Evolutionary conservation across 177 flowering plant species (phyloP).

Genomic region (Vitis hybrid): DNA sequence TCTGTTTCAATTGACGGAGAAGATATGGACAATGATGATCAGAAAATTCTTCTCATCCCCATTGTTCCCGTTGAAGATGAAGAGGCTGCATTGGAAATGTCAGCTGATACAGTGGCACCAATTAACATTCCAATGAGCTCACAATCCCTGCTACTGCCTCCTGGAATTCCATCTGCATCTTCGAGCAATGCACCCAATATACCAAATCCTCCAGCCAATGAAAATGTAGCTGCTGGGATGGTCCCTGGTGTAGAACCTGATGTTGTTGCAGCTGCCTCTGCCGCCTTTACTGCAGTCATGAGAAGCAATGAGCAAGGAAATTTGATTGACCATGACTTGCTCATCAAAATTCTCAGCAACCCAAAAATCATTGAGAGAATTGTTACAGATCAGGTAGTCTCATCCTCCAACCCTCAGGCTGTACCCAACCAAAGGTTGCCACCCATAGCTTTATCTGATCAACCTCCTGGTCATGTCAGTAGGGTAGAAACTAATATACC

Average conservation of each 20-base stretch:
- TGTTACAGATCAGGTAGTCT: constrained; percentile 37
- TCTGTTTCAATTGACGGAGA: constrained; percentile 35
- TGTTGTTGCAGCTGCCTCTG: constrained; percentile 64
- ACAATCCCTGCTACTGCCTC: constrained; percentile 22
- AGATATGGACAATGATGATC: constrained; percentile 30
- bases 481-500: constrained; percentile 27
- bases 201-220: constrained; percentile 15
- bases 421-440: constrained; percentile 18
- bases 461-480: constrained; percentile 23
- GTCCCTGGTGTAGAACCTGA: constrained; percentile 48
- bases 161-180: constrained; percentile 18
- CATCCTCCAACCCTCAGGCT: constrained; percentile 22
- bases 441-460: constrained; percentile 13
- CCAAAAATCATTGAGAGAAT: constrained; percentile 71
- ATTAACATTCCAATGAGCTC: constrained; percentile 19
- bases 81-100: constrained; percentile 39
- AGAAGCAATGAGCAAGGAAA: constrained; percentile 60
- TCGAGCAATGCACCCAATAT: constrained; percentile 14
- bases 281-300: constrained; percentile 60
- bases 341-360: constrained; percentile 67
- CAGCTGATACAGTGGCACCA: constrained; percentile 21
- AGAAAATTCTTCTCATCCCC: constrained; percentile 49
- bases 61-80: constrained; percentile 87
- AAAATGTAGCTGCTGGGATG: constrained; percentile 17
- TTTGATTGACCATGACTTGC: constrained; percentile 70